Conservation (phyloP, 2,329 filamentous ascomycete genomes). For the Botrytis deweyae region DNA sequence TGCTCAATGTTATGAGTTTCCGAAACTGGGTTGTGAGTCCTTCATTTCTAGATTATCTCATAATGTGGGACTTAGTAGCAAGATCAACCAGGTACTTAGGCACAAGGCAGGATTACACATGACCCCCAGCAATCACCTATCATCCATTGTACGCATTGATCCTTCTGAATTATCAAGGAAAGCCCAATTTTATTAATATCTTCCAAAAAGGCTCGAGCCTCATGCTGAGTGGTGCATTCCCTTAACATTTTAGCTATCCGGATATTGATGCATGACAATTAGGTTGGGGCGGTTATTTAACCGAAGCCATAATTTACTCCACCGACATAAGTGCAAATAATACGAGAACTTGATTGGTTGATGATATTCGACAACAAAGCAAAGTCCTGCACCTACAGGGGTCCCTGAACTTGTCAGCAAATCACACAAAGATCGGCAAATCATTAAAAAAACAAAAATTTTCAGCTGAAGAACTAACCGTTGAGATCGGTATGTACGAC, state of each 20-base stretch:
- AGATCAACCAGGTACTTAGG: too few species aligned
- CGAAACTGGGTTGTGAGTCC: too few species aligned
- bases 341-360: not conserved
- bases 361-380: not conserved
- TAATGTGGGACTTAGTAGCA: too few species aligned
- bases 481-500: too few species aligned
- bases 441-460: not conserved
- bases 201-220: not conserved
- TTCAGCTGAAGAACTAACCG: too few species aligned
- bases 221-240: not conserved
- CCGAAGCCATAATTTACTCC: not conserved
- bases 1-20: too few species aligned
- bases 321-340: not conserved
- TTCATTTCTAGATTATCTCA: too few species aligned
- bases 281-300: not conserved
- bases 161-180: not conserved
- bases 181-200: not conserved
- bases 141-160: not conserved
- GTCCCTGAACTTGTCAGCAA: not conserved
- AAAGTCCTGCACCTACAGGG: not conserved
- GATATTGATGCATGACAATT: not conserved
- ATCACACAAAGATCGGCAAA: not conserved
- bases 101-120: too few species aligned
- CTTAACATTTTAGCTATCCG: not conserved
- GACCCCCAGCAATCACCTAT: too few species aligned